Conservation (phyloP, 1,284 basidiomycete genomes). For the Leucoagaricus sp. region DNA sequence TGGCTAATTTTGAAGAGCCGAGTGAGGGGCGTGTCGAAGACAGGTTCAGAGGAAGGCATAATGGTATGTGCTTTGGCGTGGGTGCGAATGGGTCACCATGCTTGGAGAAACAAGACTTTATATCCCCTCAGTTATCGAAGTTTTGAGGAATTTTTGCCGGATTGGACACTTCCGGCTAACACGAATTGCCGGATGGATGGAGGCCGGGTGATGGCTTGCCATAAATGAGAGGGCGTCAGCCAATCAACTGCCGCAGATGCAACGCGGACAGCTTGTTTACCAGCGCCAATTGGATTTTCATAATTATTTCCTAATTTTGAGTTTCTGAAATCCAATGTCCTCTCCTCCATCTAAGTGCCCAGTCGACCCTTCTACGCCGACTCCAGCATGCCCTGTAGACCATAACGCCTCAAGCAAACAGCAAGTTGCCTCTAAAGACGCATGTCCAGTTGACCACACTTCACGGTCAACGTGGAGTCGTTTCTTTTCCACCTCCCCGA, state of each 20-base stretch:
- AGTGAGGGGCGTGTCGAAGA: conserved; percentile 67
- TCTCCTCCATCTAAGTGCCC: conserved; percentile 25
- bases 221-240: too few relatives aligned
- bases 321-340: conserved; percentile 20
- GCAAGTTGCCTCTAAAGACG: conserved; percentile 24
- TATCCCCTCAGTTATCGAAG: conserved; percentile 2
- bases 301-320: conserved; percentile 4
- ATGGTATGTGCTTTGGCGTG: conserved; percentile 14
- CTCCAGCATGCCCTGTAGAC: conserved; percentile 37
- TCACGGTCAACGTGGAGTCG: conserved; percentile 52
- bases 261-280: conserved; percentile 3
- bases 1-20: conserved; percentile 78
- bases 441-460: conserved; percentile 61
- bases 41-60: conserved; percentile 58
- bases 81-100: conserved; percentile 3
- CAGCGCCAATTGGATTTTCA: conserved; percentile 4
- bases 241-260: conserved; percentile 8
- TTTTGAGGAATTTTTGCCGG: not conserved
- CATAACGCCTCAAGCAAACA: conserved; percentile 30
- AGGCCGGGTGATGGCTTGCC: conserved; percentile 15
- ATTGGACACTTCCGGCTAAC: not conserved
- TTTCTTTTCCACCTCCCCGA: conserved; percentile 39
- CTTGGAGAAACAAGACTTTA: conserved; percentile 10
- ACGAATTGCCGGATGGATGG: conserved; percentile 3
- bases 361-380: conserved; percentile 23